These are phyloP conservation scores for Erythrobasidium hasegawianum DNA, from an alignment of 1,284 basidiomycete genomes.

Conservation along the genomic window DNA sequence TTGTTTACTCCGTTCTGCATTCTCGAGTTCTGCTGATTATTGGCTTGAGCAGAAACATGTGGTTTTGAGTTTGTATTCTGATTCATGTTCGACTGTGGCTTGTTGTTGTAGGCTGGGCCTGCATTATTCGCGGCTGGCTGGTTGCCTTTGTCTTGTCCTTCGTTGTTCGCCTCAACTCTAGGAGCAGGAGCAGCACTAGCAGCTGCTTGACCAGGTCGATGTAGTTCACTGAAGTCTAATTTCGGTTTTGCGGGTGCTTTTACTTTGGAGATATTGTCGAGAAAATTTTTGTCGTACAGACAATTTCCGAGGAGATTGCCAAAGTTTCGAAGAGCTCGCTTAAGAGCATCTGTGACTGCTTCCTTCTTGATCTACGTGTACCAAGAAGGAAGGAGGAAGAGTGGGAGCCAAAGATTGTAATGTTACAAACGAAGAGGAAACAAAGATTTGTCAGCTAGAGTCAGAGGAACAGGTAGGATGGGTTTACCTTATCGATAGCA, in stretches of 20 bases:
- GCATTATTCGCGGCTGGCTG: no score
- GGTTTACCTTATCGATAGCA: conserved; percentile 88
- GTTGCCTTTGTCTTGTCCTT: no score
- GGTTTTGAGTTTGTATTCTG: no score
- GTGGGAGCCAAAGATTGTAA: background rate
- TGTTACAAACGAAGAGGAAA: background rate
- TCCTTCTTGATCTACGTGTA: conserved; percentile 86
- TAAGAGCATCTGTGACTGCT: conserved; percentile 89
- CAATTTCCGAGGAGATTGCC: conserved; percentile 94
- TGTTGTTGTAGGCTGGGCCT: background rate
- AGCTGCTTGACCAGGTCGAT: conserved; percentile 53
- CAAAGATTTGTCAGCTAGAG: no score
- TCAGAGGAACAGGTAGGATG: no score
- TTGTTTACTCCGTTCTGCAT: no score
- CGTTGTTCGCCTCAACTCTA: no score
- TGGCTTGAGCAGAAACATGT: no score
- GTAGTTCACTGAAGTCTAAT: conserved; percentile 66
- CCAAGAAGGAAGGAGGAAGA: background rate
- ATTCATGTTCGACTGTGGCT: background rate
- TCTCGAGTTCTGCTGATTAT: no score
- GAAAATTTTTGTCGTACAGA: conserved; percentile 86
- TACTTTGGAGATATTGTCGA: conserved; percentile 78
- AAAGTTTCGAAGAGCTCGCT: conserved; percentile 84
- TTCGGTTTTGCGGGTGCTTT: conserved; percentile 68
- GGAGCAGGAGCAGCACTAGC: no score